Conservation (phyloP, 2,329 filamentous ascomycete genomes). For the Hypoxylon sp. region DNA sequence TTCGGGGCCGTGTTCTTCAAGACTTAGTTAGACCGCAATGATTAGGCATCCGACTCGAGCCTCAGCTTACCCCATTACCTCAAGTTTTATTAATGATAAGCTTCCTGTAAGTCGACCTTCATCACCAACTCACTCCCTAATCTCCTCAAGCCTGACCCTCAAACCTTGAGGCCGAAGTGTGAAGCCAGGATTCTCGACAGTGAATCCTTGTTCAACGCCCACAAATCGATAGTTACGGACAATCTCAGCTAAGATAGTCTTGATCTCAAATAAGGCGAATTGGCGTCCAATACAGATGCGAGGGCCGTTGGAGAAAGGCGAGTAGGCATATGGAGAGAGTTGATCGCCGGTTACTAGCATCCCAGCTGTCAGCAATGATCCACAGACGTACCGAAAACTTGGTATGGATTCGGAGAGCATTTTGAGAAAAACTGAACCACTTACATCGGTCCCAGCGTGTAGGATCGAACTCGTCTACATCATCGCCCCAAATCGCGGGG, state of each 20-base stretch:
- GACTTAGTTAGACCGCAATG: not conserved
- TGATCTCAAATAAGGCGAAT: constrained; percentile 48
- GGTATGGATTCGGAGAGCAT: not conserved
- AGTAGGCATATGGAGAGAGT: constrained; percentile 28
- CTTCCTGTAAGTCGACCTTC: not conserved
- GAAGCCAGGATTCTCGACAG: constrained; percentile 27
- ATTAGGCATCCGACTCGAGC: not conserved
- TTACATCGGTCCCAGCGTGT: constrained; percentile 41
- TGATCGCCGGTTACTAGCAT: constrained; percentile 24
- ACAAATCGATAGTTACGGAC: constrained; percentile 34
- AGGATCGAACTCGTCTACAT: constrained; percentile 44
- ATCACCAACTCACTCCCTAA: constrained; percentile 4
- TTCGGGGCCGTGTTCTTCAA: not conserved
- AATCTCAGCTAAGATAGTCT: constrained; percentile 45
- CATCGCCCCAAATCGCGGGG: constrained; percentile 46
- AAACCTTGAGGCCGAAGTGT: constrained; percentile 19
- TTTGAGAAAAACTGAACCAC: not conserved
- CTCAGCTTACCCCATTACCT: not conserved
- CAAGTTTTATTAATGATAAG: not conserved
- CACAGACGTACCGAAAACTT: not conserved
- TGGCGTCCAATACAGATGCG: constrained; percentile 46
- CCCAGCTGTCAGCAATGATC: not conserved
- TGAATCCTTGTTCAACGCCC: constrained; percentile 14
- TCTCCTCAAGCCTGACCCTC: constrained; percentile 15
- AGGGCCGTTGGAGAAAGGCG: constrained; percentile 46